Evolutionary conservation across 23 red algal genomes (phyloP).

Genomic region (Agarophyton chilense): DNA sequence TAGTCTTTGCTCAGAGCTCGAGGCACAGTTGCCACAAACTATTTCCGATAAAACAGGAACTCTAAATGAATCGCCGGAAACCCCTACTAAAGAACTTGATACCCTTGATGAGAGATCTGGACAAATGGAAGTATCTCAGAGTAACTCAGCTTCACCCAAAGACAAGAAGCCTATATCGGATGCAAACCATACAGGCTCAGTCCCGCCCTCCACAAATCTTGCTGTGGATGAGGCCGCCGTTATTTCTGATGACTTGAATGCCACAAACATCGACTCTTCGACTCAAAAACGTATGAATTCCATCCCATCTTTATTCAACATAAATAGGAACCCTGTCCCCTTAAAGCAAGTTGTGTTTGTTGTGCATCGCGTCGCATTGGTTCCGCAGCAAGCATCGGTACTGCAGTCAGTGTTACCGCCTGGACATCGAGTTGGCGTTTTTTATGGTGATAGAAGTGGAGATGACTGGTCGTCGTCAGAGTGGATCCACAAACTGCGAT

Average conservation of each 20-base stretch:
- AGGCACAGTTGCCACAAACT: not conserved
- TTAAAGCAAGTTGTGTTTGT: slow-evolving; percentile 49
- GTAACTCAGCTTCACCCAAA: too few relatives aligned
- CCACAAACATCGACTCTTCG: not conserved
- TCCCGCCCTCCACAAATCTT: too few relatives aligned
- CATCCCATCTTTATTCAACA: not conserved
- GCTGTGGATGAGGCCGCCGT: too few relatives aligned
- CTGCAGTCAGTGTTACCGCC: slow-evolving; percentile 34
- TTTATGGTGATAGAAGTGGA: slow-evolving; percentile 50
- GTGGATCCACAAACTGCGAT: slow-evolving; percentile 24
- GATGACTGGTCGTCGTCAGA: slow-evolving; percentile 43
- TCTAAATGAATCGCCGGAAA: not conserved
- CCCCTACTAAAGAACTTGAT: not conserved
- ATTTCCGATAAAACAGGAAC: not conserved
- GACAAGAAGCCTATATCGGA: not conserved
- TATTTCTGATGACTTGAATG: not conserved
- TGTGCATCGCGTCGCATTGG: slow-evolving; percentile 61
- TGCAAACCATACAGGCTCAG: not conserved
- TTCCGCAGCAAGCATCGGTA: slow-evolving; percentile 43
- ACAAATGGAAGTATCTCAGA: not conserved
- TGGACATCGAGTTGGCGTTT: slow-evolving; percentile 29
- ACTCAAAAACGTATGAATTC: not conserved
- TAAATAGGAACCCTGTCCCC: not conserved
- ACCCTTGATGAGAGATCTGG: too few relatives aligned
- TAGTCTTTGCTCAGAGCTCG: not conserved